Percentiles rank a stretch among this genome's conserved stretches.
Conservation (phyloP, 352 stramenopile genomes). For the Pythium scleroteichum region DNA sequence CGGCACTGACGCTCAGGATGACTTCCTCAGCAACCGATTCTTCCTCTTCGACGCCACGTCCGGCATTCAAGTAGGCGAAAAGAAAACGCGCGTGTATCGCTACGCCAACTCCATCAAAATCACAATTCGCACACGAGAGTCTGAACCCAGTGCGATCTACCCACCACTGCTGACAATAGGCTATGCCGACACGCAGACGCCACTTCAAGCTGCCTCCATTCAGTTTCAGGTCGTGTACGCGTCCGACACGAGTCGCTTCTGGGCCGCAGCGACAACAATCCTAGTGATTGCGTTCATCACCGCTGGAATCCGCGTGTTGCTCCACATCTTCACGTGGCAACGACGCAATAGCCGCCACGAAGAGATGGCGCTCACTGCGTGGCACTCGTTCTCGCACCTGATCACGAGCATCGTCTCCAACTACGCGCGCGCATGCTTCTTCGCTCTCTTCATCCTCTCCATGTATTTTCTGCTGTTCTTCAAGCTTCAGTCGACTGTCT, state of each 20-base stretch:
- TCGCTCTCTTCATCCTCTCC: conserved; percentile 75
- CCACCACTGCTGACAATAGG: conserved; percentile 73
- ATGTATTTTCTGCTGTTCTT: conserved; percentile 94
- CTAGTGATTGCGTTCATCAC: conserved; percentile 69
- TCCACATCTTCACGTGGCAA: conserved; percentile 90
- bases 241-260: conserved; percentile 79
- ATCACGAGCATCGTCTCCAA: conserved; percentile 40
- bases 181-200: conserved; percentile 62
- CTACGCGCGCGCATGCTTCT: conserved; percentile 43
- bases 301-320: conserved; percentile 51
- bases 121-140: conserved; percentile 50
- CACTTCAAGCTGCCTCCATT: conserved; percentile 28
- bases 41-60: conserved; percentile 90
- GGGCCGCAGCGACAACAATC: conserved; percentile 68
- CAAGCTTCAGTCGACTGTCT: conserved; percentile 90
- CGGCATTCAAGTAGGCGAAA: conserved; percentile 47
- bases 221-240: conserved; percentile 87
- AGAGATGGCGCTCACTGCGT: conserved; percentile 53
- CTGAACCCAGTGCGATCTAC: conserved; percentile 57
- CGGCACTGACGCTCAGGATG: conserved; percentile 59
- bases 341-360: conserved; percentile 71
- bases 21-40: conserved; percentile 91
- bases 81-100: conserved; percentile 52
- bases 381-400: conserved; percentile 45
- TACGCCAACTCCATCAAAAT: conserved; percentile 79